Evolutionary conservation across 2,329 filamentous ascomycete genomes (phyloP), one percentile per base, ranked within the genome.

Genomic region (Fusarium goolgardi): DNA sequence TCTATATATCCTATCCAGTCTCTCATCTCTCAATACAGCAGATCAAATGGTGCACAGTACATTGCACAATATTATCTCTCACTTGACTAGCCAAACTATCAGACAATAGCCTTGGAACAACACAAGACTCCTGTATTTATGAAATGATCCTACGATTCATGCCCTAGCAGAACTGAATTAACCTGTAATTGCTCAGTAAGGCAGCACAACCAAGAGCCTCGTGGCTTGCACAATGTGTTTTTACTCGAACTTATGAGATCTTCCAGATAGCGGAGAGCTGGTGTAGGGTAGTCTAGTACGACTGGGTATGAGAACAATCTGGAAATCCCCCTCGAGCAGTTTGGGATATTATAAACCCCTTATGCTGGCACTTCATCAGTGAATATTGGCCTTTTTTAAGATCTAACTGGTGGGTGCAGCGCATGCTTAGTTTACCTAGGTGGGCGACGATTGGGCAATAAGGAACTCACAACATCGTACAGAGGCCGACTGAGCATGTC

Each of bases 91-190:
- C 18, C 18, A 39, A n/a, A 13, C 35, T 20, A 20, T 39, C 18
- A 20, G 18, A 1, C 10, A 37, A 12, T 39, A 20, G 18, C n/a
- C n/a, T 39, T 39, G 11, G 3, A 6, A 39, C 35, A 6, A 39
- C 35, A 39, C 18, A 2, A 5, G 35, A 20, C 35, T 12, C 18
- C 9, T 39, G 6, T 35, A 2, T 10, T 35, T n/a, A n/a, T 35
- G 32, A n/a, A 35, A 35, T 18, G 32, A 35, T n/a, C 10, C 12
- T 39, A 20, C 5, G n/a, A 39, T 20, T 13, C 11, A 5, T 20
- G 4, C 12, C 2, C 18, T 7, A 20, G n/a, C 5, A 16, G 6
- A 3, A 8, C 2, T 6, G 18, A 13, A 20, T 4, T 12, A 20
- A 39, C n/a, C 11, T 20, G 11, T 12, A 7, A n/a, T 39, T 39